Evolutionary conservation across 1,284 basidiomycete genomes (phyloP), one percentile per base, ranked within the genome.

Genomic region (Cystobasidium sp.): DNA sequence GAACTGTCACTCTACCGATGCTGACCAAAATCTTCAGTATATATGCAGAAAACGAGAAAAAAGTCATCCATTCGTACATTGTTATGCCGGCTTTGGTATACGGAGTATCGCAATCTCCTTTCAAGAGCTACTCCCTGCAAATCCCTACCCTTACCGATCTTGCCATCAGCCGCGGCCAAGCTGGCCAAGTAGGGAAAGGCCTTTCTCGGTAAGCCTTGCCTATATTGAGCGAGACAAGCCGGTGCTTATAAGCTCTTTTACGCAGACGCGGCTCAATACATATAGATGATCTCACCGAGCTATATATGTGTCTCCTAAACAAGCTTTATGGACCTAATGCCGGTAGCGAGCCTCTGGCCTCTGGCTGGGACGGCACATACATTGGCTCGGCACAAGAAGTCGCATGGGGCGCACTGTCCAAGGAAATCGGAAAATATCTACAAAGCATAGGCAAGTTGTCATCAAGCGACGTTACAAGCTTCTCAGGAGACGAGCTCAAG

Each of bases 161-260:
- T 16, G 56, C 56, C 37, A 5, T 59, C 5, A 16, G 37, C 18
- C 56, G 56, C 9, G 56, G 56, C 1, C 56, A 59, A n/a, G 56
- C 56, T 59, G 56, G 56, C 39, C 56, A 59, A 22, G 56, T 59
- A 16, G 56, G 56, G n/a, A 59, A 59, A 22, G 56, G 56, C n/a
- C 12, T 59, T 6, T 59, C 56, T 41, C 22, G 37, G 56, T 59
- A n/a, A 41, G 56, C 16, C 9, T 18, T 31, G 31, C 31, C 31
- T 31, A 5, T 31, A 31, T 31, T 31, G 31, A 31, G 31, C 31
- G 5, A 31, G 31, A 31, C 31, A 31, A 31, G 31, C 31, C 31
- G 31, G 31, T 31, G 31, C 31, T 31, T 5, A n/a, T 6, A 49
- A n/a, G 12, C 46, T 49, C n/a, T n/a, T 49, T n/a, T 6, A 12